Evolutionary conservation across 768 basidiomycete species (phyloP), one percentile per base, ranked within the genome.

Genomic region (Auriscalpium microsporum): DNA sequence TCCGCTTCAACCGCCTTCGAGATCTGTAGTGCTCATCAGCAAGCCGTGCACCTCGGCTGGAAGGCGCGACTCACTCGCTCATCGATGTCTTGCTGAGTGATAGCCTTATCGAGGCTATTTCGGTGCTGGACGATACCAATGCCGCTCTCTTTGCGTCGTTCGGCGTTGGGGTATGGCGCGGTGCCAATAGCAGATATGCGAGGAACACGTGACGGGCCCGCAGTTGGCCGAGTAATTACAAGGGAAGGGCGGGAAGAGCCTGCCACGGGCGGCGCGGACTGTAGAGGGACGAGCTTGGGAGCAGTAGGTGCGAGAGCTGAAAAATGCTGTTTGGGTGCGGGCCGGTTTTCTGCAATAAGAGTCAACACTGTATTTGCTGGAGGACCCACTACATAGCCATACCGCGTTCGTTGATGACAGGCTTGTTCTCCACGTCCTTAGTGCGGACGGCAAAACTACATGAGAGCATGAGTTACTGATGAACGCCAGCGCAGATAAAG

Each of bases 371-470:
- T 23, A 54, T 34, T 33, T 45, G 53, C 38, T 47, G 13, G 28
- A 38, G n/a, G 19, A 6, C 11, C 19, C 14, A 10, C 3, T 4
- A n/a, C n/a, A n/a, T n/a, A 21, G 8, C 16, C 48, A 35, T 13
- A 84, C 89, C 87, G 58, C 81, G 82, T 62, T 90, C 86, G 59
- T 90, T 88, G 28, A 90, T 75, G 21, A 84, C 80, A 1, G 86
- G 84, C 57, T 82, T 84, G 65, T 92, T 93, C 73, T 92, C 90
- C 3, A 94, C 72, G 60, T 91, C 87, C 77, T 90, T 90, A 17
- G 91, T 89, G 40, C 87, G 79, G 38, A 84, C 82, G 13, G 88
- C 90, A 62, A 92, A 93, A 65, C 89, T 82, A 44, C 21, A 3
- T 8, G 5, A 34, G 6, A 23, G 56, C 7, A 50, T 33, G 17